phyloP scores from a whole-genome alignment of 345 rosid genomes.

The Triadica sebifera region DNA sequence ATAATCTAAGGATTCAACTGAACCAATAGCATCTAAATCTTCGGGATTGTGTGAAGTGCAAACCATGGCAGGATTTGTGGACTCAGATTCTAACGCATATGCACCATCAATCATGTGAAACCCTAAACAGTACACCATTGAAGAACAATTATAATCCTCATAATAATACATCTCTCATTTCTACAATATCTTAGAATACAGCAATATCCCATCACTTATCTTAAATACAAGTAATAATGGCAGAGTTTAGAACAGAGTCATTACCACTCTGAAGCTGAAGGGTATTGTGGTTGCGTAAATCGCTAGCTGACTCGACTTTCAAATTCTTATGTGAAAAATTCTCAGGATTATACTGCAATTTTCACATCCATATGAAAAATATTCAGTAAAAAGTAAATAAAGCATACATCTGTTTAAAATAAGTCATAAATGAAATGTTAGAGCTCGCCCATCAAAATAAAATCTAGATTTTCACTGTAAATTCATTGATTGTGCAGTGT shows the following conservation, averaged over 20 bases:
- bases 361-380: not conserved
- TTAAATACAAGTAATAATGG: not conserved
- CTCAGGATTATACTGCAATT: constrained; percentile 18
- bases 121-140: constrained; percentile 32
- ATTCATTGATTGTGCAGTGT: not conserved
- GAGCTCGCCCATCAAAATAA: no score
- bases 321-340: not conserved
- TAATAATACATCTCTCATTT: not conserved
- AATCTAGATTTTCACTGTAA: not conserved
- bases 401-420: not conserved
- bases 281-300: not conserved
- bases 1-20: constrained; percentile 29
- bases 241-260: not conserved
- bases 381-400: not conserved
- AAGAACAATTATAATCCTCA: constrained; percentile 17
- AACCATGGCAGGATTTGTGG: constrained; percentile 2
- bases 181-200: not conserved
- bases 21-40: constrained; percentile 25
- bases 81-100: not conserved
- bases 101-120: constrained; percentile 30
- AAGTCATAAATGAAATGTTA: not conserved
- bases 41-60: constrained; percentile 18
- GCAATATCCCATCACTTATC: not conserved
- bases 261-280: constrained; percentile 21
- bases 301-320: constrained; percentile 12